phyloP scores from a whole-genome alignment of 805 yeast species.

The Cyberlindnera japonica region DNA sequence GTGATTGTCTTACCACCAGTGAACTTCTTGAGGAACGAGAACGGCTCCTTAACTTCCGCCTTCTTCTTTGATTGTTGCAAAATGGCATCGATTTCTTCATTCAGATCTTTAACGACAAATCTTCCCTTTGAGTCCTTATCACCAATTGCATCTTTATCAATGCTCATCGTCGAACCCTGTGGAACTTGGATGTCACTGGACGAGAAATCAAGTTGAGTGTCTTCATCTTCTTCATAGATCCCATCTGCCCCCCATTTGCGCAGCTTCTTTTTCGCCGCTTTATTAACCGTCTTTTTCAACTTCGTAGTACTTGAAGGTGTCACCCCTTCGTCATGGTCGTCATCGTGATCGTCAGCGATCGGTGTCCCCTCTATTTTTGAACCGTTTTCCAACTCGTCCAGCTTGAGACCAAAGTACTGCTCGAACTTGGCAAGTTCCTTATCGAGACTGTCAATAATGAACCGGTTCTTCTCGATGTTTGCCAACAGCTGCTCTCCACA shows the following conservation, averaged over 20 bases:
- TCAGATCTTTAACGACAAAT: conserved; percentile 63
- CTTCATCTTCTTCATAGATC: conserved; percentile 39
- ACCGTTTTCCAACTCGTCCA: conserved; percentile 22
- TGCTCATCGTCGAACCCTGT: conserved; percentile 3
- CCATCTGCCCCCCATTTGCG: conserved; percentile 73
- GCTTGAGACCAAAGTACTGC: conserved; percentile 35
- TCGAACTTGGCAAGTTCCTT: conserved; percentile 37
- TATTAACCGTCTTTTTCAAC: conserved; percentile 13
- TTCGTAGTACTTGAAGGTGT: not conserved
- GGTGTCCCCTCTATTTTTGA: conserved; percentile 16
- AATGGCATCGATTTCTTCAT: conserved; percentile 45
- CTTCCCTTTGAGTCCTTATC: conserved; percentile 46
- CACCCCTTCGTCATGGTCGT: not conserved
- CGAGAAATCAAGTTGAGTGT: conserved; percentile 55
- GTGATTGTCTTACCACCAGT: conserved; percentile 69
- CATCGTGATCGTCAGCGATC: not conserved
- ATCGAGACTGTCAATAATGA: conserved; percentile 28
- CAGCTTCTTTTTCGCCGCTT: conserved; percentile 36
- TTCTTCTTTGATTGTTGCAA: conserved; percentile 30
- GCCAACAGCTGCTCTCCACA: conserved; percentile 27
- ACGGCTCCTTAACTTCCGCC: conserved; percentile 36
- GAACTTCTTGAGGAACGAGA: conserved; percentile 55
- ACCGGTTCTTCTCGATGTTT: conserved; percentile 29
- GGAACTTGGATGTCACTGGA: conserved; percentile 14
- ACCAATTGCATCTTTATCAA: conserved; percentile 37